Base-by-base conservation (phyloP, 1,284 basidiomycete species). In the Somion occarium region DNA sequence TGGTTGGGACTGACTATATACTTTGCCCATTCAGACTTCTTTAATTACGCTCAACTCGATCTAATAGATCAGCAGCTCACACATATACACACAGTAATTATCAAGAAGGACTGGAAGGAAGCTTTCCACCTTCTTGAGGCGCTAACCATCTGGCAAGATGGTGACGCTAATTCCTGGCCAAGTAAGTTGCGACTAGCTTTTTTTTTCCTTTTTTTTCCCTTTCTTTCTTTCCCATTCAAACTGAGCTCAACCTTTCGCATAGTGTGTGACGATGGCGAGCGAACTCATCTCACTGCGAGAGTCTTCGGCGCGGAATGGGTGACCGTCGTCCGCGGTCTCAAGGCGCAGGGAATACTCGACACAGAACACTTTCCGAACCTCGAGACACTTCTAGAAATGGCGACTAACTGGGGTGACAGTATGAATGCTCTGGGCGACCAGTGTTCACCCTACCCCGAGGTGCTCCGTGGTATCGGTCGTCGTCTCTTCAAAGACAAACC, bases 261-360 rank as follows among this genome's bases (percentile, higher is more conserved):
- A 73, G 70, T 64, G 55, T 65, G 64, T 52, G 69, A 73, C 53
- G 72, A 74, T 51, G 69, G 66, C 7, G 61, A 70, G 15, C 70
- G 66, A 46, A 61, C 67, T 24, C 41, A 53, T 9, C 25, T 64
- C n/a, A 71, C 72, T 7, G 67, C 69, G 54, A 69, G 66, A 46
- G 64, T 60, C 3, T 73, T 69, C 49, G 71, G 72, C 12, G 69
- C 70, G 2, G 58, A 64, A 9, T 61, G 71, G n/a, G 61, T 74
- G 26, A 65, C 67, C 15, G 56, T 70, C 11, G 56, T 76, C 13
- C 65, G 67, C 5, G 68, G 58, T 19, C 55, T 75, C 15, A 62
- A 73, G 25, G 55, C 59, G 27, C 60, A 60, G 34, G 56, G 51
- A 26, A 59, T 58, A 11, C 65, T 72, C 44, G 59, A 68, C 53